Evolutionary conservation across 306 rosid species (phyloP).

Genomic region (Ochetophila trinervis): DNA sequence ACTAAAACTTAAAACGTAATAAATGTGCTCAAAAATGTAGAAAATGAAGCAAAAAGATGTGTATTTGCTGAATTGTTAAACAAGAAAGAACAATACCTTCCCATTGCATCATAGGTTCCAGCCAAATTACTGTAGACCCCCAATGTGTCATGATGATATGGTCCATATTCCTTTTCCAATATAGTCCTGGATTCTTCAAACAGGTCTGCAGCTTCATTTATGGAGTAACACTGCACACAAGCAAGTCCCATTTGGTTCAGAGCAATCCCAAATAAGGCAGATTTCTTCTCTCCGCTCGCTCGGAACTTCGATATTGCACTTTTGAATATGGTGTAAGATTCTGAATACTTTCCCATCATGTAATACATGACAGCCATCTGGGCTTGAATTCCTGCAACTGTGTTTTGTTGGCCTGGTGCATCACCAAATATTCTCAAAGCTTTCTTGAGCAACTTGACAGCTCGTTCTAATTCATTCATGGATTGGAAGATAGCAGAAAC

Average conservation of each 20-base stretch:
- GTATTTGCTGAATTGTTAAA: not conserved
- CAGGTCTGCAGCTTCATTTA: slow-evolving; percentile 84
- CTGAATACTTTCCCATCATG: slow-evolving; percentile 66
- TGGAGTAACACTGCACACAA: slow-evolving; percentile 67
- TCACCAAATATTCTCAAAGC: slow-evolving; percentile 59
- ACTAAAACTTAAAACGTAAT: slow-evolving; percentile 1
- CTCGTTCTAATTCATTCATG: slow-evolving; percentile 68
- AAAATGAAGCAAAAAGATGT: not conserved
- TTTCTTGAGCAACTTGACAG: slow-evolving; percentile 71
- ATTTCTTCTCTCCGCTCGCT: slow-evolving; percentile 65
- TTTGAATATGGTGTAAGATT: slow-evolving; percentile 58
- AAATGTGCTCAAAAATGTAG: too few relatives aligned
- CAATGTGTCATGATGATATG: slow-evolving; percentile 69
- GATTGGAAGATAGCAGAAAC: slow-evolving; percentile 77
- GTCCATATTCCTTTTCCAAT: slow-evolving; percentile 77
- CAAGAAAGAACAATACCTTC: slow-evolving; percentile 50
- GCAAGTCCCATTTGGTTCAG: slow-evolving; percentile 90
- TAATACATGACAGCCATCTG: slow-evolving; percentile 82
- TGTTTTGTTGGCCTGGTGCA: slow-evolving; percentile 64
- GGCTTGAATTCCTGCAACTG: slow-evolving; percentile 81
- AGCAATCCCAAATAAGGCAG: slow-evolving; percentile 74
- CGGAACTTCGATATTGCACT: slow-evolving; percentile 63
- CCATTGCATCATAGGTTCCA: slow-evolving; percentile 91
- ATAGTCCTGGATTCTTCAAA: slow-evolving; percentile 74
- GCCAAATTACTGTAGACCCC: slow-evolving; percentile 87